Conservation (phyloP, 2,329 filamentous ascomycete genomes). For the Sodiomyces alkalinus region DNA sequence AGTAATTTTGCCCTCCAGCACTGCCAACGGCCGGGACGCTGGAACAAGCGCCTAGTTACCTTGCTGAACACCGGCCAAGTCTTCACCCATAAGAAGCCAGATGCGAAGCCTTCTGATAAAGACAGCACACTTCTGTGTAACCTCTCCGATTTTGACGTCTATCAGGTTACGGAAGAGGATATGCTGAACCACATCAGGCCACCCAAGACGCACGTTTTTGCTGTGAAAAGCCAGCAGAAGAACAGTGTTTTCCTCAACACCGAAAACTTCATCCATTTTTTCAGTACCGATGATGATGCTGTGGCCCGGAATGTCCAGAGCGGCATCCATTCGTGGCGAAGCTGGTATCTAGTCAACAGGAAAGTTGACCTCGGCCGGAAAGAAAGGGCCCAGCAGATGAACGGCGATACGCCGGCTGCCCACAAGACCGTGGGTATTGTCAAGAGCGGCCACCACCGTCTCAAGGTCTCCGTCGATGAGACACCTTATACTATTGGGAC, state of each 20-base stretch:
- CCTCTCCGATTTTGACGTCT: conserved; percentile 85
- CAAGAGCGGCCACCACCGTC: conserved; percentile 17
- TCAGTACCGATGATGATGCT: conserved; percentile 59
- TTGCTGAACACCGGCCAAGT: conserved; percentile 61
- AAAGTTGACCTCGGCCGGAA: conserved; percentile 34
- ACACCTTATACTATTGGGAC: conserved; percentile 48
- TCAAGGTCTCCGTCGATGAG: conserved; percentile 28
- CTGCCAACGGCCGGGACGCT: conserved; percentile 69
- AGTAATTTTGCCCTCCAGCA: conserved; percentile 57
- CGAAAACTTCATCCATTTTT: conserved; percentile 84
- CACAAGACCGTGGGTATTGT: conserved; percentile 16
- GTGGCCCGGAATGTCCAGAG: conserved; percentile 56
- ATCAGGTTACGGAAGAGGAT: conserved; percentile 56
- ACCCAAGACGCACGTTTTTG: conserved; percentile 74
- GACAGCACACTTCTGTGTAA: conserved; percentile 62
- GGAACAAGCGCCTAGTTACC: conserved; percentile 73
- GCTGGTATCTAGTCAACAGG: conserved; percentile 75
- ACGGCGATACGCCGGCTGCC: conserved; percentile 12
- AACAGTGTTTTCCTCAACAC: conserved; percentile 67
- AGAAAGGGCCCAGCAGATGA: conserved; percentile 14
- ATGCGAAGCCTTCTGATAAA: conserved; percentile 45
- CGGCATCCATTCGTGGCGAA: conserved; percentile 67
- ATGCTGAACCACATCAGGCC: conserved; percentile 58
- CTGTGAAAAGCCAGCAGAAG: conserved; percentile 86
- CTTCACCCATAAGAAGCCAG: conserved; percentile 51